Evolutionary conservation across 352 stramenopile species (phyloP).

Genomic region (Thraustotheca clavata): DNA sequence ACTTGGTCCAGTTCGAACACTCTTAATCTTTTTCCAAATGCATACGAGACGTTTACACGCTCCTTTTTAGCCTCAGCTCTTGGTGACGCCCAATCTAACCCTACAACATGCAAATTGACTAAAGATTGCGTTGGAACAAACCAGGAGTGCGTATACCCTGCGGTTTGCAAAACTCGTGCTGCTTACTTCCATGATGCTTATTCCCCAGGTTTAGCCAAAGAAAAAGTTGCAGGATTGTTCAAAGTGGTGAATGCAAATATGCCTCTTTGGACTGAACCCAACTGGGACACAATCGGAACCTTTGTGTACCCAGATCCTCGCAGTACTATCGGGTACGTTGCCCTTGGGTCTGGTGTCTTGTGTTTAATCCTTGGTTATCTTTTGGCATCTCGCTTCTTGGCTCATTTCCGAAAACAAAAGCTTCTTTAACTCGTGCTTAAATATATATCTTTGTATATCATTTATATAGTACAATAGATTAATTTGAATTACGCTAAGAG

Average conservation of each 20-base stretch:
- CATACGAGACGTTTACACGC: constrained; percentile 70
- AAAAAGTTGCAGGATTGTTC: constrained; percentile 37
- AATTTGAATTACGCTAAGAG: background rate
- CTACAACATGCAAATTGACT: constrained; percentile 38
- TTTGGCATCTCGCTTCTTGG: constrained; percentile 41
- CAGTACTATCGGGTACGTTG: constrained; percentile 59
- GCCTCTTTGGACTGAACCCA: constrained; percentile 70
- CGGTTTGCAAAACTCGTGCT: constrained; percentile 42
- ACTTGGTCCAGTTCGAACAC: constrained; percentile 48
- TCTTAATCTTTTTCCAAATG: constrained; percentile 66
- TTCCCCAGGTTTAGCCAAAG: constrained; percentile 54
- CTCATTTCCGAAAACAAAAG: constrained; percentile 74
- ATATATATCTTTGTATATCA: background rate
- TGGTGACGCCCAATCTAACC: constrained; percentile 28
- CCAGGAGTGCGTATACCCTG: constrained; percentile 72
- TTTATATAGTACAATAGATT: background rate
- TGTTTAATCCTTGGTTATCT: constrained; percentile 36
- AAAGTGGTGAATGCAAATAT: constrained; percentile 51
- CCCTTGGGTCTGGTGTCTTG: constrained; percentile 40
- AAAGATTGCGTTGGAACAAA: constrained; percentile 46
- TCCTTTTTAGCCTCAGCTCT: constrained; percentile 57
- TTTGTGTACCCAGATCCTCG: constrained; percentile 78
- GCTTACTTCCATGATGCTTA: constrained; percentile 75
- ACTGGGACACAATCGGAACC: constrained; percentile 54
- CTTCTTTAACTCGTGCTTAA: constrained; percentile 40